Percentiles rank a stretch among this genome's conserved stretches.
Conservation (phyloP, 192 early-diverging fungal species). For the Podila clonocystis region DNA sequence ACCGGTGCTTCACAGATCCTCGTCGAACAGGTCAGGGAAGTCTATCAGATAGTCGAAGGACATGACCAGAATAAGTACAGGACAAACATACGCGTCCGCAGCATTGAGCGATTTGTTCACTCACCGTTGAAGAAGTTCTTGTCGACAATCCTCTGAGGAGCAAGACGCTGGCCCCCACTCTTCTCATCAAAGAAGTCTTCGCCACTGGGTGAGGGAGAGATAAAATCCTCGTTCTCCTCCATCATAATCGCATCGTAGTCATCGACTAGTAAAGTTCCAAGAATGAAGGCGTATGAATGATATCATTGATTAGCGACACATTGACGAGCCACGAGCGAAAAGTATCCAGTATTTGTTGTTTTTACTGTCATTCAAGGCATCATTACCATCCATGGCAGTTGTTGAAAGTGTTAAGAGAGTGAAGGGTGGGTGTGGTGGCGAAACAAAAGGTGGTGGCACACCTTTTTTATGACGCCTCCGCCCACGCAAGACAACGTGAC, state of each 20-base stretch:
- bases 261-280: slow-evolving; percentile 1
- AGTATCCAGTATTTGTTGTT: not conserved
- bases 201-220: not conserved
- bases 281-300: not conserved
- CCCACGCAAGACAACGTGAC: not conserved
- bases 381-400: not conserved
- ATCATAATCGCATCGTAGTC: slow-evolving; percentile 7
- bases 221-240: slow-evolving; percentile 4
- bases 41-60: not conserved
- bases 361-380: not conserved
- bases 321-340: not conserved
- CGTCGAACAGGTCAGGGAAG: slow-evolving; percentile 7
- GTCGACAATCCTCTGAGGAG: slow-evolving; percentile 8
- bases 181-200: slow-evolving; percentile 7
- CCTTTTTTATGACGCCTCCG: not conserved
- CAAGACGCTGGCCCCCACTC: not conserved
- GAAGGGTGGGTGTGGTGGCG: not conserved
- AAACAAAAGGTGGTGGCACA: not conserved
- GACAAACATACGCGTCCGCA: too few species aligned
- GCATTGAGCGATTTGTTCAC: too few species aligned
- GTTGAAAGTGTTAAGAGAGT: not conserved
- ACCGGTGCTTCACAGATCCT: not conserved
- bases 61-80: not conserved
- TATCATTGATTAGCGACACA: not conserved
- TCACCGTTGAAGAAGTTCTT: slow-evolving; percentile 9